Conservation (phyloP, 1,139 yeast genomes). For the Diutina ranongensis region DNA sequence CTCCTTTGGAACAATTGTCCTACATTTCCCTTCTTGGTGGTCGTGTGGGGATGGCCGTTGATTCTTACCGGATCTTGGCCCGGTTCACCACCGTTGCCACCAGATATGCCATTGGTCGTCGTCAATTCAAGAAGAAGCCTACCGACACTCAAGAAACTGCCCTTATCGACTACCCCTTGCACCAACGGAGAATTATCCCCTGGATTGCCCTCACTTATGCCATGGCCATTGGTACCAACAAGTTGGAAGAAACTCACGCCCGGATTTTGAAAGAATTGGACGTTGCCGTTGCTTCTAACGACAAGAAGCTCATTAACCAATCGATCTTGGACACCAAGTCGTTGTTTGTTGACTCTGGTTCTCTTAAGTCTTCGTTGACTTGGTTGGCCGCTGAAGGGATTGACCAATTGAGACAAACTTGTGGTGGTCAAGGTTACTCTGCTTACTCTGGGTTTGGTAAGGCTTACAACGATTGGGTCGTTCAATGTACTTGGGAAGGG, state of each 20-base stretch:
- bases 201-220: conserved; percentile 12
- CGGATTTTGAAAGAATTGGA: conserved; percentile 10
- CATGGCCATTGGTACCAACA: conserved; percentile 11
- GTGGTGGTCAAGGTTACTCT: conserved; percentile 14
- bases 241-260: conserved; percentile 11
- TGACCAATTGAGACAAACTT: conserved; percentile 12
- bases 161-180: conserved; percentile 13
- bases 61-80: conserved; percentile 12
- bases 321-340: conserved; percentile 10
- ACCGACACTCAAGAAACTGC: conserved; percentile 10
- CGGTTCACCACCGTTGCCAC: conserved; percentile 12
- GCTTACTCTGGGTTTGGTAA: conserved; percentile 13
- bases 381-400: conserved; percentile 13
- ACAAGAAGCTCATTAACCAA: conserved; percentile 9
- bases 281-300: conserved; percentile 10
- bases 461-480: conserved; percentile 13
- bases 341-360: conserved; percentile 13
- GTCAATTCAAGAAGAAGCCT: conserved; percentile 11
- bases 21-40: conserved; percentile 13
- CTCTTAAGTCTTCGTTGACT: conserved; percentile 12
- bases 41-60: conserved; percentile 13
- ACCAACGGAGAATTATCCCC: conserved; percentile 13
- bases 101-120: conserved; percentile 13
- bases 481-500: conserved; percentile 15
- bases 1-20: conserved; percentile 13